Percentiles rank a stretch among this genome's conserved stretches.
phyloP scores from a whole-genome alignment of 495 filamentous ascomycete species.

The Penicillium macrosclerotiorum region DNA sequence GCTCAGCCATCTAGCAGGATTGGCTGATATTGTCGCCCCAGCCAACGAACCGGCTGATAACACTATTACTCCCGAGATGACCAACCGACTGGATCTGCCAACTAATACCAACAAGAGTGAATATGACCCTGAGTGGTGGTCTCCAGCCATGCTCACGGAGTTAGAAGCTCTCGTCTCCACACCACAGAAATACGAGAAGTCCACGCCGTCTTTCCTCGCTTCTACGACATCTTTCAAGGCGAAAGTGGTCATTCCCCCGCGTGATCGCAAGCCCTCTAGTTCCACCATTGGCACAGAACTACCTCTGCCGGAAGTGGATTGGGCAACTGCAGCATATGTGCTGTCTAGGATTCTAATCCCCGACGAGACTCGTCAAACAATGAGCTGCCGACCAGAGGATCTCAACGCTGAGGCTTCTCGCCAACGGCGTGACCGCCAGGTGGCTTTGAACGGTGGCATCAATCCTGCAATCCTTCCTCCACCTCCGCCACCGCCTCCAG shows the following conservation, averaged over 20 bases:
- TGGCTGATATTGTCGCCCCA: constrained; percentile 42
- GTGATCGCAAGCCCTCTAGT: constrained; percentile 47
- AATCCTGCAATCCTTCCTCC: constrained; percentile 19
- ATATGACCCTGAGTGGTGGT: constrained; percentile 79
- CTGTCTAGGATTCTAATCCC: constrained; percentile 82
- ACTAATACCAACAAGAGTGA: constrained; percentile 7
- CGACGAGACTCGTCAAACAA: constrained; percentile 58
- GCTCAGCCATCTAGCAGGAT: constrained; percentile 80
- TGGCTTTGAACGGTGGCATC: constrained; percentile 27
- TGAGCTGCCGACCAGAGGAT: constrained; percentile 73
- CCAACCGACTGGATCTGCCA: constrained; percentile 15
- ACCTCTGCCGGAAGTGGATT: constrained; percentile 74
- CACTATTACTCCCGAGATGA: neutral
- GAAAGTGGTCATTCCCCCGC: constrained; percentile 61
- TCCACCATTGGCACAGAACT: constrained; percentile 34
- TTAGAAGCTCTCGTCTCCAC: constrained; percentile 57
- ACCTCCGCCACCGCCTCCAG: constrained; percentile 35
- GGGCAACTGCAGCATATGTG: constrained; percentile 79
- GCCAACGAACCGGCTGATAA: neutral
- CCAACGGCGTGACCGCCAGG: constrained; percentile 61
- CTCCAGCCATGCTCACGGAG: constrained; percentile 59
- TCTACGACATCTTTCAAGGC: constrained; percentile 77
- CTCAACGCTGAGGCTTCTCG: constrained; percentile 64
- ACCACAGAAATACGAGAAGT: constrained; percentile 50
- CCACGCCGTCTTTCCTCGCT: constrained; percentile 65